phyloP scores from a whole-genome alignment of 169 alveolate species.

The Cyclospora cayetanensis region DNA sequence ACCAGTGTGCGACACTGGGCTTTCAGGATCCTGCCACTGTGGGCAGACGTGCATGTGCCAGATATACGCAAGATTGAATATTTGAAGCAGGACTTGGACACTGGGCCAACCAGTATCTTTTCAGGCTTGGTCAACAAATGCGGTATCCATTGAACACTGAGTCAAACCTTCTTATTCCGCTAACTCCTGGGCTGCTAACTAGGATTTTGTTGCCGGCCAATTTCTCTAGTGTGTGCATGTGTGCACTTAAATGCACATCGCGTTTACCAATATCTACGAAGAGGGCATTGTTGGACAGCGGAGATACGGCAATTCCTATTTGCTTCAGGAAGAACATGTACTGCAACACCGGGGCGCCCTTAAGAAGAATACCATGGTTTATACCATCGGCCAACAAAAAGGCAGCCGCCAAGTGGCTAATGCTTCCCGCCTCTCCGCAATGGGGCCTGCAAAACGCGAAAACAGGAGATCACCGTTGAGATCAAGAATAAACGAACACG shows the following conservation, averaged over 20 bases:
- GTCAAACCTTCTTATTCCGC: too few relatives aligned
- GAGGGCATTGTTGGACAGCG: conserved; percentile 92
- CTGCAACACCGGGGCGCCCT: conserved; percentile 86
- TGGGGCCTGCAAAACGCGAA: conserved; percentile 87
- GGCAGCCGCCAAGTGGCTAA: conserved; percentile 89
- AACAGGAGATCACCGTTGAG: neutral
- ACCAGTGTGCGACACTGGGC: too few relatives aligned
- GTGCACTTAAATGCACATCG: too few relatives aligned
- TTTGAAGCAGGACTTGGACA: neutral
- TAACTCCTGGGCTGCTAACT: too few relatives aligned
- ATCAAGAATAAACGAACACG: too few relatives aligned
- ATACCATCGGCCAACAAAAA: conserved; percentile 89
- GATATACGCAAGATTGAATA: neutral
- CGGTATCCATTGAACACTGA: too few relatives aligned
- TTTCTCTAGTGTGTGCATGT: too few relatives aligned
- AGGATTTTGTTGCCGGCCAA: too few relatives aligned
- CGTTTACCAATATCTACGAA: conserved; percentile 74
- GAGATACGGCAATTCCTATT: conserved; percentile 94
- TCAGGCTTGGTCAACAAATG: too few relatives aligned
- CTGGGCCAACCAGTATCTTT: too few relatives aligned
- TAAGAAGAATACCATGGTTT: conserved; percentile 89
- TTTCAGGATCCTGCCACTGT: too few relatives aligned
- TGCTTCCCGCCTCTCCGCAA: conserved; percentile 94
- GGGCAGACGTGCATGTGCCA: too few relatives aligned
- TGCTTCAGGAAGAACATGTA: conserved; percentile 91